These are phyloP conservation scores for Trichoderma sp. DNA, from an alignment of 2,329 filamentous ascomycete species.

Conservation along the genomic window DNA sequence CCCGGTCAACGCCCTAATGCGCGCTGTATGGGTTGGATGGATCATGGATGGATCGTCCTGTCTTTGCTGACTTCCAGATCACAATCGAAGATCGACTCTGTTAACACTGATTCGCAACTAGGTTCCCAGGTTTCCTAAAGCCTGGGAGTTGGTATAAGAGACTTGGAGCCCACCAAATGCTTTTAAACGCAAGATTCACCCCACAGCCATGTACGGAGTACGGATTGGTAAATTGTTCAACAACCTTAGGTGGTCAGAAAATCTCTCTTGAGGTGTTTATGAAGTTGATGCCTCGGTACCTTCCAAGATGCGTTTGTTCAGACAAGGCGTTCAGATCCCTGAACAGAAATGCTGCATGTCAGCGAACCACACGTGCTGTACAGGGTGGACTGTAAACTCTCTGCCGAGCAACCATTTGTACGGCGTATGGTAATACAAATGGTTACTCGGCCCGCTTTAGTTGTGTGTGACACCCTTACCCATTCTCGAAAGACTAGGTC, in stretches of 20 bases:
- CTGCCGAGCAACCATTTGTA: background rate
- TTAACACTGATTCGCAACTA: background rate
- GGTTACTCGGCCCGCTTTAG: background rate
- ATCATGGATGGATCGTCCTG: background rate
- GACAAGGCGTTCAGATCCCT: background rate
- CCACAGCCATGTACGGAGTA: too few species aligned
- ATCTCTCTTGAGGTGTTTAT: background rate
- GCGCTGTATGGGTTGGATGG: background rate
- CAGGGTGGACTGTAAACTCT: background rate
- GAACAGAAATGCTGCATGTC: background rate
- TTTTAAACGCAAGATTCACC: background rate
- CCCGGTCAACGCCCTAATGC: background rate
- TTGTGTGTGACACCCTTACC: background rate
- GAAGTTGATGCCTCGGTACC: background rate
- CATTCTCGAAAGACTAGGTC: background rate
- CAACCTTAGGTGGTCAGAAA: background rate
- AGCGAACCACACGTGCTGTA: background rate
- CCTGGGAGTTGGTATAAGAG: background rate
- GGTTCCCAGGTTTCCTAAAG: background rate
- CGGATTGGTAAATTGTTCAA: background rate
- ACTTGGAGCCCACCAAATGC: background rate
- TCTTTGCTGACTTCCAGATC: background rate
- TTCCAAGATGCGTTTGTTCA: background rate
- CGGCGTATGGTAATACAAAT: background rate
- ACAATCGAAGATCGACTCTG: background rate